Evolutionary conservation across 305 asterid genomes (phyloP).

Genomic region (Lippia alba): DNA sequence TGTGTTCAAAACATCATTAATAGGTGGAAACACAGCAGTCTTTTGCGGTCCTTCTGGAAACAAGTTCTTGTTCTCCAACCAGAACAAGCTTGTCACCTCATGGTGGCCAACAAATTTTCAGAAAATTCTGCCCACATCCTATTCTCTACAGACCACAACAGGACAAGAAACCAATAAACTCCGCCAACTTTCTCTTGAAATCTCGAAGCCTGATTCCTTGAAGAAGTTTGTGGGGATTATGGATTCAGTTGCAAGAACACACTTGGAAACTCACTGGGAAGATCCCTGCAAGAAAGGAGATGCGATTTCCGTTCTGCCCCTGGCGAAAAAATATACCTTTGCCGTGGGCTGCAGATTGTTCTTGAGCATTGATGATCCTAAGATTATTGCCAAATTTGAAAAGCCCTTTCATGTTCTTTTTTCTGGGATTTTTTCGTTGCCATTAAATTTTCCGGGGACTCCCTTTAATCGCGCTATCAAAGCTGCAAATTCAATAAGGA

Average conservation of each 20-base stretch:
- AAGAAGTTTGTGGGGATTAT: slow-evolving; percentile 29
- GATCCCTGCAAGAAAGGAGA: too few relatives aligned
- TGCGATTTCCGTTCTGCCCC: slow-evolving; percentile 27
- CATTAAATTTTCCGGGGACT: slow-evolving; percentile 37
- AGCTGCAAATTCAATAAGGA: slow-evolving; percentile 24
- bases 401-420: slow-evolving; percentile 30
- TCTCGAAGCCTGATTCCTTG: slow-evolving; percentile 33
- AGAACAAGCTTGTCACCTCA: slow-evolving; percentile 33
- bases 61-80: slow-evolving; percentile 36
- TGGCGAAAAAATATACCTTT: slow-evolving; percentile 29
- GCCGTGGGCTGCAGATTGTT: slow-evolving; percentile 32
- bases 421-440: slow-evolving; percentile 34
- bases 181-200: slow-evolving; percentile 12
- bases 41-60: slow-evolving; percentile 32
- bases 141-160: slow-evolving; percentile 10
- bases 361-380: slow-evolving; percentile 30
- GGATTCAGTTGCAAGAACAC: slow-evolving; percentile 30
- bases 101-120: slow-evolving; percentile 34
- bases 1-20: neutral
- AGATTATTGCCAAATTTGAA: slow-evolving; percentile 3
- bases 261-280: slow-evolving; percentile 33
- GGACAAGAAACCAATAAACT: slow-evolving; percentile 19
- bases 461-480: slow-evolving; percentile 27
- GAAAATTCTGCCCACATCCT: slow-evolving; percentile 12
- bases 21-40: slow-evolving; percentile 18